phyloP scores from a whole-genome alignment of 352 stramenopile species.

The Globisporangium emineosum region DNA sequence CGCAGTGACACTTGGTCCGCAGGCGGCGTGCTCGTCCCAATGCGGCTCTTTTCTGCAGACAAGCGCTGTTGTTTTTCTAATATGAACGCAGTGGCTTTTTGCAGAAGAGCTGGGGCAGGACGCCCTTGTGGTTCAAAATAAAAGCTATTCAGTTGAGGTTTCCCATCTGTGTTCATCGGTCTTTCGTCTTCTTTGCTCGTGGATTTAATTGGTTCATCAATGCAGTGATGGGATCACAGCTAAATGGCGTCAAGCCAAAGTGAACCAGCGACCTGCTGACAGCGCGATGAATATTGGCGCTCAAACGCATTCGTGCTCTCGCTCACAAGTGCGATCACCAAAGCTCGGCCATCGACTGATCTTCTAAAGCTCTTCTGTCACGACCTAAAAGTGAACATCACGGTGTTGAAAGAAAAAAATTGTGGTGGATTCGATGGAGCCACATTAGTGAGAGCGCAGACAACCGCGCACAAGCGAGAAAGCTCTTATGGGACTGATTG shows the following conservation, averaged over 20 bases:
- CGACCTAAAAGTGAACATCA: too few species aligned
- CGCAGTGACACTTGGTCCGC: not conserved
- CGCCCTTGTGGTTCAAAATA: constrained; percentile 1
- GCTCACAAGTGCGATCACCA: too few species aligned
- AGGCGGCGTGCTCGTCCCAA: not conserved
- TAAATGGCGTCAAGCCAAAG: not conserved
- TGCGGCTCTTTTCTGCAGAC: not conserved
- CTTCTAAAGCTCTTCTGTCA: too few species aligned
- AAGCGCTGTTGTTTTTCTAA: constrained; percentile 3
- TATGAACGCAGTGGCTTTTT: constrained; percentile 4
- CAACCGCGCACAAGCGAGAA: too few species aligned
- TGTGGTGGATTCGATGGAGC: too few species aligned
- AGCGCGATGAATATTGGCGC: too few species aligned
- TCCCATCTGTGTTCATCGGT: constrained; percentile 10
- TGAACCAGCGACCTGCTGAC: too few species aligned
- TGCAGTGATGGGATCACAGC: not conserved
- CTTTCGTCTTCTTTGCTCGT: not conserved
- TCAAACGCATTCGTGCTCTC: too few species aligned
- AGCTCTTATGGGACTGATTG: too few species aligned
- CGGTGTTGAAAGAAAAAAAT: too few species aligned
- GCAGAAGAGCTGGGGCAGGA: not conserved
- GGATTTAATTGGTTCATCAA: not conserved
- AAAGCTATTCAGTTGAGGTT: constrained; percentile 23
- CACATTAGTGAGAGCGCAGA: too few species aligned
- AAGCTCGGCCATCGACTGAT: too few species aligned